Conservation (phyloP, 202 grass and related monocot species). For the Musa balbisiana region DNA sequence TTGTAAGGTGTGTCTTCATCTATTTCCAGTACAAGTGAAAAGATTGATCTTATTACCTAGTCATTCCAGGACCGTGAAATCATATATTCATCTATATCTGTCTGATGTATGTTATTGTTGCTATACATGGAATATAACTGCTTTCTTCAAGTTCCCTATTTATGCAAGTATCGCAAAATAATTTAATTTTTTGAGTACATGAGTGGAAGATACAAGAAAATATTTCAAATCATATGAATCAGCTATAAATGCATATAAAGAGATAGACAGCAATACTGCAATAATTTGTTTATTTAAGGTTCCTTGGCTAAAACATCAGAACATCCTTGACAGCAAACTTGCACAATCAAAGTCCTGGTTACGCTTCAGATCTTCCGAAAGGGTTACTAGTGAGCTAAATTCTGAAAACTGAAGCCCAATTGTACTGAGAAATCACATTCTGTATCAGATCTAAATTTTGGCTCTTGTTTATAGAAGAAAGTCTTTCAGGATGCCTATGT, state of each 20-base stretch:
- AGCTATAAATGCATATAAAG: background rate
- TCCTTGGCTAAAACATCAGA: no score
- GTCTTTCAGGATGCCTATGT: no score
- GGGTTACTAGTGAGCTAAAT: no score
- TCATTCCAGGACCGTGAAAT: background rate
- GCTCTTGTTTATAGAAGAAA: no score
- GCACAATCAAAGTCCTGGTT: no score
- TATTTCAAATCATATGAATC: background rate
- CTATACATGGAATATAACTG: background rate
- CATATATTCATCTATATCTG: background rate
- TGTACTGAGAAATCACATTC: no score
- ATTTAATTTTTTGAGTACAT: background rate
- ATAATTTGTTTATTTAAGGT: no score
- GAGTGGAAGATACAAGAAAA: background rate
- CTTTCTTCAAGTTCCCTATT: background rate
- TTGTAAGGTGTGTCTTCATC: conserved; percentile 62
- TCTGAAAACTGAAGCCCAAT: no score
- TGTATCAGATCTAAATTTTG: no score
- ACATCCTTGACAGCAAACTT: no score
- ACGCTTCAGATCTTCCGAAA: no score
- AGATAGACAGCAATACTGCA: no score
- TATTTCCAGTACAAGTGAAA: conserved; percentile 10
- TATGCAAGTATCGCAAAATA: background rate
- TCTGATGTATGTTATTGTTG: background rate
- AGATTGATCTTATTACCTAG: background rate